Percentiles rank a stretch among this genome's conserved stretches.
Evolutionary conservation across 176 grass and related monocot genomes (phyloP).

Genomic region (Lolium multiflorum): DNA sequence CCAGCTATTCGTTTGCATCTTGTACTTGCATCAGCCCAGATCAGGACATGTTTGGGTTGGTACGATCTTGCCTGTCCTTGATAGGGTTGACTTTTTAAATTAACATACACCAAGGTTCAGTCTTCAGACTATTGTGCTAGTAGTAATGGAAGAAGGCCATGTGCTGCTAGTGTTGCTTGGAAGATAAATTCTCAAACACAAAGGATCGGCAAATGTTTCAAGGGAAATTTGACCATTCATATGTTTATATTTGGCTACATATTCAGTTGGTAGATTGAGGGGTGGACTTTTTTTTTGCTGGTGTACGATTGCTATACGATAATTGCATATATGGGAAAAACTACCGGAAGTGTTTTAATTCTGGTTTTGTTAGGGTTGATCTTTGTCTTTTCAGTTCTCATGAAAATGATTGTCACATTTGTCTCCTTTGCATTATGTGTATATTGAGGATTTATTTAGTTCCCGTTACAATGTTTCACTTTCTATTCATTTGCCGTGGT

Average conservation of each 20-base stretch:
- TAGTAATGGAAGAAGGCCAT: background rate
- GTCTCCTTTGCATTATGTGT: background rate
- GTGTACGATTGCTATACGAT: background rate
- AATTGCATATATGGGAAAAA: background rate
- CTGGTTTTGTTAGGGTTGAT: background rate
- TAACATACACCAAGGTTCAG: background rate
- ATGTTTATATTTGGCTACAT: background rate
- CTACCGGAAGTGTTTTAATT: background rate
- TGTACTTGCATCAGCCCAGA: background rate
- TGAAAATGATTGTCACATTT: background rate
- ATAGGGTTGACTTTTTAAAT: background rate
- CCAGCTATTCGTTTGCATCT: background rate
- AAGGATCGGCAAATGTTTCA: background rate
- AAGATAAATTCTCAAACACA: background rate
- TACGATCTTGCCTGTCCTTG: background rate
- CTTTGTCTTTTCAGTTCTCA: background rate
- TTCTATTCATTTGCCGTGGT: background rate
- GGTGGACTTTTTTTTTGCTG: constrained; percentile 1
- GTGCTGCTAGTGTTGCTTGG: background rate
- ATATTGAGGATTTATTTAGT: background rate
- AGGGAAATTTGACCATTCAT: background rate
- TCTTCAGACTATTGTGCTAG: background rate
- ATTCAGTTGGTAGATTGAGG: background rate
- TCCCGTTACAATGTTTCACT: background rate
- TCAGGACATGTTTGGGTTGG: background rate